phyloP scores from a whole-genome alignment of 2,329 filamentous ascomycete species.

The Davidsoniella virescens region DNA sequence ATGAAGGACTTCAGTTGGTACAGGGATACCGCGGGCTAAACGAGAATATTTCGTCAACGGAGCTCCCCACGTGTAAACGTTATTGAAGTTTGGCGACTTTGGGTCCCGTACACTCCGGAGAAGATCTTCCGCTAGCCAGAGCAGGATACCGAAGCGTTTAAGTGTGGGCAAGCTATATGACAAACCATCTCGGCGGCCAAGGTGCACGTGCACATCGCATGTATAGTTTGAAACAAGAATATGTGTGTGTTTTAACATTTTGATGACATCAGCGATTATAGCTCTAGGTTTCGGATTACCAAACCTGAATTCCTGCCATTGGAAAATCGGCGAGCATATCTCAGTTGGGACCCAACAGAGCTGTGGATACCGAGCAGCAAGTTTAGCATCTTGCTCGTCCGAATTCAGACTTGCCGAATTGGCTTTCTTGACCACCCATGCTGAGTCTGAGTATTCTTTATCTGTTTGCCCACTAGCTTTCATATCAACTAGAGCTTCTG shows the following conservation, averaged over 20 bases:
- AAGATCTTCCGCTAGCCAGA: constrained; percentile 23
- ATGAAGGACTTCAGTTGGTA: not conserved
- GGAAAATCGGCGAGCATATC: constrained; percentile 23
- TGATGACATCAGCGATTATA: not conserved
- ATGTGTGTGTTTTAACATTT: not conserved
- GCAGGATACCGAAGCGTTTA: constrained; percentile 21
- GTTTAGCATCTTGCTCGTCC: constrained; percentile 15
- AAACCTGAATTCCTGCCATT: constrained; percentile 16
- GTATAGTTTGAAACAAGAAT: constrained; percentile 21
- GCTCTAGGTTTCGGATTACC: not conserved
- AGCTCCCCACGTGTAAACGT: constrained; percentile 24
- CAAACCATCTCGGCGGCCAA: constrained; percentile 21
- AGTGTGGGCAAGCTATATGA: constrained; percentile 21
- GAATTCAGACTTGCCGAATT: constrained; percentile 22
- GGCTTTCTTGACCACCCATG: constrained; percentile 26
- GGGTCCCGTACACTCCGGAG: constrained; percentile 24
- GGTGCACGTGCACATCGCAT: constrained; percentile 25
- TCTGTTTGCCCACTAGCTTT: constrained; percentile 15
- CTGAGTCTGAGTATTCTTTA: constrained; percentile 21
- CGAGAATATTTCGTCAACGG: constrained; percentile 9
- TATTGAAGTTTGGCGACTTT: constrained; percentile 22
- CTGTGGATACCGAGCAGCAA: constrained; percentile 11
- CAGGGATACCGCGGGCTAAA: constrained; percentile 6
- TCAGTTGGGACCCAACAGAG: constrained; percentile 23
- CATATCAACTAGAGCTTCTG: constrained; percentile 19